Evolutionary conservation across 2,329 filamentous ascomycete species (phyloP), one percentile per base, ranked within the genome.

Genomic region (Aspergillus texensis): DNA sequence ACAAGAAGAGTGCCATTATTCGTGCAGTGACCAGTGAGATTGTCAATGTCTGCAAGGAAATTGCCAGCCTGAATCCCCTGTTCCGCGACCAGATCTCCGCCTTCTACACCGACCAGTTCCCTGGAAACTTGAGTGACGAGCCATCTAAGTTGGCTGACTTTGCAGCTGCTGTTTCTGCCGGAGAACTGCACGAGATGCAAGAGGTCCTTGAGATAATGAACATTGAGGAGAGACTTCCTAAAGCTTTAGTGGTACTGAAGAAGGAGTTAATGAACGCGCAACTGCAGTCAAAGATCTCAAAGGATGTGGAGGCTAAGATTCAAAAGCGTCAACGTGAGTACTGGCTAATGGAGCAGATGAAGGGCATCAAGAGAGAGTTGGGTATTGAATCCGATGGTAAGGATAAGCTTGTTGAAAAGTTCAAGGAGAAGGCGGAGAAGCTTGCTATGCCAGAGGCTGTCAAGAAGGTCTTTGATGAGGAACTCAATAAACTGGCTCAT

Each of bases 301-400:
- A 97, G 80, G 95, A 99, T 74, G 96, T 99, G 21, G 95, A 98
- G 78, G 93, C 88, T 74, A 97, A 97, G 80, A 98, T 99, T 60
- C 94, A 94, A 72, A 98, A 99, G 81, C 90, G 94, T 34, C 95
- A 99, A 77, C 89, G 95, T 58, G 95, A 99, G 76, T 99, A 98
- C 81, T 98, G 93, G 92, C 83, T 99, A 54, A 96, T 97, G 93
- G 95, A 99, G 80, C 96, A 99, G 78, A 97, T 99, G 94, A 98
- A 98, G 83, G 95, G 94, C 30, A 99, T 99, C 74, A 91, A 93
- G 63, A 88, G 95, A 63, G 95, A 99, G 79, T 87, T 99, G 56
- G 95, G 96, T 26, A 92, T 99, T 59, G 96, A 99, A 77, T 96
- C 93, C 6, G 95, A 99, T 74, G 95, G 96, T 68, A 99, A 98